These are phyloP conservation scores for Wickerhamiella spandovensis DNA, from an alignment of 805 yeast species.

Conservation along the genomic window DNA sequence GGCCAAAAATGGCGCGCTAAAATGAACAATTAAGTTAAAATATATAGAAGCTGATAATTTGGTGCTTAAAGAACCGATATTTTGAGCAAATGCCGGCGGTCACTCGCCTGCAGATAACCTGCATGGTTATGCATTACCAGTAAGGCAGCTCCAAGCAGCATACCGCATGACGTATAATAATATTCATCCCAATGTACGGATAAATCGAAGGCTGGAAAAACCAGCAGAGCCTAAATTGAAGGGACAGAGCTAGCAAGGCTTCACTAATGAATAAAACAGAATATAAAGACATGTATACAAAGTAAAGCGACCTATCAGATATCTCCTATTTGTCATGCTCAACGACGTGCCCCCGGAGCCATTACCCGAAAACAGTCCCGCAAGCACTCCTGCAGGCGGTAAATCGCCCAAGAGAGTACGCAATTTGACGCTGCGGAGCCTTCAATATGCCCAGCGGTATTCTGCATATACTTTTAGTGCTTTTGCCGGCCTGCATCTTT, in stretches of 20 bases:
- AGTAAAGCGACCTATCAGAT: neutral
- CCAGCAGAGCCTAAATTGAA: no score
- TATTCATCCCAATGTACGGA: neutral
- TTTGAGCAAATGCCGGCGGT: no score
- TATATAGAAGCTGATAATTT: no score
- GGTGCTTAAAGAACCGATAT: no score
- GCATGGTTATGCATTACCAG: neutral
- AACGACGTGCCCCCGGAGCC: neutral
- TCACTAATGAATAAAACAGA: no score
- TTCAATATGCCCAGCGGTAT: constrained; percentile 35
- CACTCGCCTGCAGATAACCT: neutral
- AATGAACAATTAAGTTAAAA: no score
- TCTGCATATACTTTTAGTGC: constrained; percentile 44
- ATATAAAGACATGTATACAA: no score
- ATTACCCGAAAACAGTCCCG: neutral
- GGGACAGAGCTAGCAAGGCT: no score
- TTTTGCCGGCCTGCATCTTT: constrained; percentile 45
- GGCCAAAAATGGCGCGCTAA: no score
- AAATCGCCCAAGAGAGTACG: neutral
- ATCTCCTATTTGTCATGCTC: neutral
- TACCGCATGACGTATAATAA: neutral
- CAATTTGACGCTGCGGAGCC: neutral
- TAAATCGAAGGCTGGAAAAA: no score
- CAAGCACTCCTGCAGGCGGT: neutral
- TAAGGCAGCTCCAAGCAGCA: neutral